phyloP scores from a whole-genome alignment of 2,329 filamentous ascomycete species.

The Stachybotrys elegans region DNA sequence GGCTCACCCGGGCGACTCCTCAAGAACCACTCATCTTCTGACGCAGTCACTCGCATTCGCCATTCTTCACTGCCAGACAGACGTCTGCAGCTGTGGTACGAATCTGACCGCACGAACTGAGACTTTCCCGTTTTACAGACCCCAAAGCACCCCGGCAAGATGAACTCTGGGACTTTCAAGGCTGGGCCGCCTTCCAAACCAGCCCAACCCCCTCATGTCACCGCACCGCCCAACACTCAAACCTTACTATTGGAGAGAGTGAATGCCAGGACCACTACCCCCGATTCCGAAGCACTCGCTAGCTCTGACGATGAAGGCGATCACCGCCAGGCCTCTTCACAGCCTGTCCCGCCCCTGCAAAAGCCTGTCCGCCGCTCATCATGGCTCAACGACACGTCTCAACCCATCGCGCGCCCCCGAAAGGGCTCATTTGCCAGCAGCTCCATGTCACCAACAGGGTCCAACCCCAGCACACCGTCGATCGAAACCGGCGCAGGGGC shows the following conservation, averaged over 20 bases:
- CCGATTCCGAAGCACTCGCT: slow-evolving; percentile 87
- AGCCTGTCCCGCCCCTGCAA: slow-evolving; percentile 41
- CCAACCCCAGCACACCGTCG: slow-evolving; percentile 76
- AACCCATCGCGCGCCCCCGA: slow-evolving; percentile 56
- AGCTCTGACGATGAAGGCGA: slow-evolving; percentile 93
- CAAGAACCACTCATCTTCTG: no score
- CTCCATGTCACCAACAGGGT: slow-evolving; percentile 73
- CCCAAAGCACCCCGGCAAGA: slow-evolving; percentile 24
- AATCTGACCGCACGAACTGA: no score
- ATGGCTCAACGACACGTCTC: slow-evolving; percentile 80
- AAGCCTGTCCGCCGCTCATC: slow-evolving; percentile 70
- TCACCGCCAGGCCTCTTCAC: slow-evolving; percentile 50
- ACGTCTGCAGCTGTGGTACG: no score
- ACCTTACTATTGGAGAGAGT: slow-evolving; percentile 69
- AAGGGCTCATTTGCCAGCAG: slow-evolving; percentile 73
- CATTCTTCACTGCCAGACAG: slow-evolving; percentile 11
- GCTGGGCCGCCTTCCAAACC: slow-evolving; percentile 45
- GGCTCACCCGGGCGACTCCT: no score
- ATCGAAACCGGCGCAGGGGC: slow-evolving; percentile 50
- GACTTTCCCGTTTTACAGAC: no score
- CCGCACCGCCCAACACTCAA: slow-evolving; percentile 52
- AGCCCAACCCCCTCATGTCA: slow-evolving; percentile 39
- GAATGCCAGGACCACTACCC: slow-evolving; percentile 76
- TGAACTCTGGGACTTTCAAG: slow-evolving; percentile 49
- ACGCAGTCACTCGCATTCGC: no score